Conservation (phyloP, 2,329 filamentous ascomycete genomes). For the Seiridium unicorne region DNA sequence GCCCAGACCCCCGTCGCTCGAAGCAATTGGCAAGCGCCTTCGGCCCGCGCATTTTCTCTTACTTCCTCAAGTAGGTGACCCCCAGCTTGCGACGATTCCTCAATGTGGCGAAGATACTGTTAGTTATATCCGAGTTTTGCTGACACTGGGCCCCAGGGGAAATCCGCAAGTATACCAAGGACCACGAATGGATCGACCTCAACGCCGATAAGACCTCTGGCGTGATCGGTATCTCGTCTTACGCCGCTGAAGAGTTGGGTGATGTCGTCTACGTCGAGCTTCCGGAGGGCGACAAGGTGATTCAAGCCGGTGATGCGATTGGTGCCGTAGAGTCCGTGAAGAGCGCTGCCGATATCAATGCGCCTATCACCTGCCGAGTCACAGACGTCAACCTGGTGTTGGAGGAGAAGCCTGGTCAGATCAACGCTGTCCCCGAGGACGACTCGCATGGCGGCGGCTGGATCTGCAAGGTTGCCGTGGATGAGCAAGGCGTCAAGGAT, state of each 20-base stretch:
- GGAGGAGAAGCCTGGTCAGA: constrained; percentile 79
- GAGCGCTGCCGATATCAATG: constrained; percentile 95
- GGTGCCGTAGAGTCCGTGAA: constrained; percentile 98
- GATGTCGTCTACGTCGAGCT: constrained; percentile 98
- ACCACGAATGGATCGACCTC: constrained; percentile 97
- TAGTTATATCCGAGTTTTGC: not conserved
- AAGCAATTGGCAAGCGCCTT: constrained; percentile 34
- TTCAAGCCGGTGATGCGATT: constrained; percentile 77
- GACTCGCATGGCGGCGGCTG: constrained; percentile 75
- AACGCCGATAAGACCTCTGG: constrained; percentile 79
- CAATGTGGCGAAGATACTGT: not conserved
- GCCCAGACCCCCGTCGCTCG: constrained; percentile 28
- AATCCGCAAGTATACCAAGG: constrained; percentile 86
- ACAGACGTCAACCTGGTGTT: constrained; percentile 70
- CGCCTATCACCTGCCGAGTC: constrained; percentile 77
- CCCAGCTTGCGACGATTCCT: constrained; percentile 9
- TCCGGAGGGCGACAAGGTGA: constrained; percentile 66
- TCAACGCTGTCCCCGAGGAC: constrained; percentile 89
- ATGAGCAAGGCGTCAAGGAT: constrained; percentile 63
- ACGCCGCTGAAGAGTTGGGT: constrained; percentile 87
- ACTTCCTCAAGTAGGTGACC: constrained; percentile 38
- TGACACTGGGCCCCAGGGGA: constrained; percentile 40
- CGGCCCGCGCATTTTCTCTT: constrained; percentile 45
- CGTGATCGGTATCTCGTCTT: constrained; percentile 81
- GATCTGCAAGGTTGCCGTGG: constrained; percentile 85